Percentiles rank a stretch among this genome's conserved stretches.
phyloP scores from a whole-genome alignment of 148 eudicot genomes.

The Vaccinium myrtillus region DNA sequence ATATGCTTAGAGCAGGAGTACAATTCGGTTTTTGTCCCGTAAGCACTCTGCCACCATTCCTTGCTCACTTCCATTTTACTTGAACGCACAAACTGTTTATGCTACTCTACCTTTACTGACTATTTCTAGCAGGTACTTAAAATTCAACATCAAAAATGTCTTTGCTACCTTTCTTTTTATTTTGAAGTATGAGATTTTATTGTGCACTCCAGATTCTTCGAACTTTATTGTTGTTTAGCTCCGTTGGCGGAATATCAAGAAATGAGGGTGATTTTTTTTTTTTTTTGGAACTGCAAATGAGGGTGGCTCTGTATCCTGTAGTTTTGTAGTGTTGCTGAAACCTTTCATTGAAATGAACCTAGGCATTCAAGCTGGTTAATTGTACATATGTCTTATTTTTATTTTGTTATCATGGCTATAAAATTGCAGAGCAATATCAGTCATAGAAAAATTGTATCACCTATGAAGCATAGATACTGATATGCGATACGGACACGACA shows the following conservation, averaged over 20 bases:
- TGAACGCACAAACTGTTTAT: not conserved
- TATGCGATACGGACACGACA: no score
- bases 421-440: not conserved
- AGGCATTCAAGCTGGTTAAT: not conserved
- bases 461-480: no score
- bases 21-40: constrained; percentile 97
- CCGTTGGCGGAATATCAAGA: not conserved
- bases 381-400: not conserved
- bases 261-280: not conserved
- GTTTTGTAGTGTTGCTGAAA: not conserved
- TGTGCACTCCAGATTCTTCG: not conserved
- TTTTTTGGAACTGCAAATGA: not conserved
- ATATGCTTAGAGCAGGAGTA: constrained; percentile 95
- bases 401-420: not conserved
- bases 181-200: not conserved
- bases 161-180: not conserved
- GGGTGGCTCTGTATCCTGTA: not conserved
- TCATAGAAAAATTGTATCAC: not conserved
- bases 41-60: constrained; percentile 29
- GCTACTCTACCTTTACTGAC: not conserved
- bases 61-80: not conserved
- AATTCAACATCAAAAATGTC: not conserved
- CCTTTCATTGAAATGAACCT: not conserved
- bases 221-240: not conserved
- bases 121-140: not conserved